Conservation (phyloP, 352 stramenopile genomes). For the Phytophthora hybrid region DNA sequence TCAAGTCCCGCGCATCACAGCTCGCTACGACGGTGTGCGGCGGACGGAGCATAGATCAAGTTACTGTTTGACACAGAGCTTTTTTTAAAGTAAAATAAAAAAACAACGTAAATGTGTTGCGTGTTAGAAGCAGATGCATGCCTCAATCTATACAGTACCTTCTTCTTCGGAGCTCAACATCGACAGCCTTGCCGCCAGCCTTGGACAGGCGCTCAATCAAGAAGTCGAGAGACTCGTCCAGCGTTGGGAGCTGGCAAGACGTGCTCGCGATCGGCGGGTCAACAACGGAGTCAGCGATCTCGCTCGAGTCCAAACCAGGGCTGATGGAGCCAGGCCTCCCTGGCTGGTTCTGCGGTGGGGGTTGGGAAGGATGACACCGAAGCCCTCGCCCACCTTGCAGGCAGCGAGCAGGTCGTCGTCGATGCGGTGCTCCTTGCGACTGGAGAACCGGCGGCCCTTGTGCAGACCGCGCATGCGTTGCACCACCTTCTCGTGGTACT, state of each 20-base stretch:
- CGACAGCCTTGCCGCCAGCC: constrained; percentile 8
- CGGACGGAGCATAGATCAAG: not conserved
- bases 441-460: constrained; percentile 46
- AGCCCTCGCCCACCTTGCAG: constrained; percentile 44
- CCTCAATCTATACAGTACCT: not conserved
- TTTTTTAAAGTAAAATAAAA: no score
- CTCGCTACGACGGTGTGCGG: constrained; percentile 14
- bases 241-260: constrained; percentile 45
- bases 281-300: constrained; percentile 7
- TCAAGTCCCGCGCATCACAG: constrained; percentile 37
- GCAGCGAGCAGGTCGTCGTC: constrained; percentile 47
- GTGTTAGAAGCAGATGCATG: not conserved
- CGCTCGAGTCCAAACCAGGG: constrained; percentile 36
- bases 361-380: constrained; percentile 38
- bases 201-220: constrained; percentile 52
- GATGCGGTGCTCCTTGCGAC: constrained; percentile 51
- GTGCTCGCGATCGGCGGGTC: not conserved
- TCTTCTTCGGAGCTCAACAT: constrained; percentile 23
- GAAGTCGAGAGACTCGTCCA: constrained; percentile 72
- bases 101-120: not conserved
- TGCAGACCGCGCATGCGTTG: constrained; percentile 54
- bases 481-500: constrained; percentile 68
- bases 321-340: constrained; percentile 23
- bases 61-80: constrained; percentile 45
- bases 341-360: constrained; percentile 1